Conservation (phyloP, 331 rosid genomes). For the Rhamnella rubrinervis region DNA sequence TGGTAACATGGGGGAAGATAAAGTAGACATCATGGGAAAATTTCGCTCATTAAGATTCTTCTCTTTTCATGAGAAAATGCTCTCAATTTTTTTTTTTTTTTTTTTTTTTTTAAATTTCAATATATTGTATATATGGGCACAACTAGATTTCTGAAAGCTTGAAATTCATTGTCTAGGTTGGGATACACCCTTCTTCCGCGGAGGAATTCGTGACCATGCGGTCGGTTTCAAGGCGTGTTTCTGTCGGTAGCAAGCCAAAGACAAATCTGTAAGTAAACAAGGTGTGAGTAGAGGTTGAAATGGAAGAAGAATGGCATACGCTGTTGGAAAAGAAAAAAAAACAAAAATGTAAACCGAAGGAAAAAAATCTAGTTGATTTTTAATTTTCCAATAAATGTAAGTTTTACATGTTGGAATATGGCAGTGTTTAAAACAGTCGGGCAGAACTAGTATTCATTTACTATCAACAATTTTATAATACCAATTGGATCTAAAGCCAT, state of each 20-base stretch:
- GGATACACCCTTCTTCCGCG: conserved; percentile 88
- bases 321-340: too few species aligned
- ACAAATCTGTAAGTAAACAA: conserved; percentile 45
- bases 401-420: too few species aligned
- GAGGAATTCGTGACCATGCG: conserved; percentile 99
- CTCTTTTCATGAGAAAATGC: background rate
- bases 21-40: background rate
- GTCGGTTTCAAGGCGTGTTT: conserved; percentile 58
- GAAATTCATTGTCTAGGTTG: conserved; percentile 54
- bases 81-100: background rate
- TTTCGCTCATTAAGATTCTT: background rate
- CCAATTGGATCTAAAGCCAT: too few species aligned
- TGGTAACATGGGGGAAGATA: background rate
- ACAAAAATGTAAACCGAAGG: too few species aligned
- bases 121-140: background rate
- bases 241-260: conserved; percentile 54
- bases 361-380: too few species aligned
- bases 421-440: too few species aligned
- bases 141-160: background rate
- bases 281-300: background rate
- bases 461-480: too few species aligned
- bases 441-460: too few species aligned
- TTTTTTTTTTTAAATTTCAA: background rate
- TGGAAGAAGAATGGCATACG: too few species aligned
- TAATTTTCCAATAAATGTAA: too few species aligned